Evolutionary conservation across 2,329 filamentous ascomycete genomes (phyloP).

Genomic region (Zasmidium cellare): DNA sequence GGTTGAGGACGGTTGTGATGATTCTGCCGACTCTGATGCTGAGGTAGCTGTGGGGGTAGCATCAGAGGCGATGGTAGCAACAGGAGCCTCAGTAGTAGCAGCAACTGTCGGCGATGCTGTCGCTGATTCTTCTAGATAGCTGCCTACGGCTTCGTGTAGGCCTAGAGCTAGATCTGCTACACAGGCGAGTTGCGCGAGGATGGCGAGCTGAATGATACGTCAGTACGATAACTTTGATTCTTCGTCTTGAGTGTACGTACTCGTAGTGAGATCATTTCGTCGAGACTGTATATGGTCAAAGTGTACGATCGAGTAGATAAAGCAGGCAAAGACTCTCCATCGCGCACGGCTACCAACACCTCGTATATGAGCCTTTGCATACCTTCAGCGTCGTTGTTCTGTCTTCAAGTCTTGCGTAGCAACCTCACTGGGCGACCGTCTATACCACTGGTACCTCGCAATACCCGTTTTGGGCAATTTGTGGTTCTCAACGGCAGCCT

Average conservation of each 20-base stretch:
- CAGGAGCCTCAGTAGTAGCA: no score
- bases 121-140: background rate
- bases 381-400: no score
- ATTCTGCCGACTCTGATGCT: no score
- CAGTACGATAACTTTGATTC: background rate
- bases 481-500: background rate
- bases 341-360: background rate
- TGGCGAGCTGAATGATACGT: background rate
- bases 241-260: background rate
- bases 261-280: background rate
- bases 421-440: background rate
- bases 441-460: background rate
- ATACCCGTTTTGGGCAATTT: background rate
- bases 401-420: background rate
- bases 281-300: no score
- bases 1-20: background rate
- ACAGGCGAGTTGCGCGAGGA: background rate
- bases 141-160: background rate
- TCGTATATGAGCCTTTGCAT: background rate
- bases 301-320: no score
- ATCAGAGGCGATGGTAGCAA: no score
- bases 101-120: no score
- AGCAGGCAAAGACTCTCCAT: background rate
- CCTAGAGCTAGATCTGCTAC: background rate
- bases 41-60: no score